A percentile compares a stretch with the other conserved stretches of the same genome.
Conservation (phyloP, 345 rosid genomes). For the Leavenworthia alabamica region DNA sequence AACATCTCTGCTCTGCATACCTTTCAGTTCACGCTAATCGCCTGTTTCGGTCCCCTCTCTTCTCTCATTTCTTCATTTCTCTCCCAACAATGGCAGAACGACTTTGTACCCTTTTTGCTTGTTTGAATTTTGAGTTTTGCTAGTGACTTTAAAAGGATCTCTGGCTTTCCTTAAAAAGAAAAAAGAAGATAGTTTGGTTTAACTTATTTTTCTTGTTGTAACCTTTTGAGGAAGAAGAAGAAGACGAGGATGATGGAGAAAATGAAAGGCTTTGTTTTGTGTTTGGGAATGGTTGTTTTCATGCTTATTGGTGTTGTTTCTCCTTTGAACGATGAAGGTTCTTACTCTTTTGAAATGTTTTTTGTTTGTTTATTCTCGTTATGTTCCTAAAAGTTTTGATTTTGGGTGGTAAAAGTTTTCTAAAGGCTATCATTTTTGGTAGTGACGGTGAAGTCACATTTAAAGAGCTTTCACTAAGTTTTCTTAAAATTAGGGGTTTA, state of each 20-base stretch:
- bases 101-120: not conserved
- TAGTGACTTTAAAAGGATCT: not conserved
- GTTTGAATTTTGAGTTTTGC: not conserved
- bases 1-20: conserved; percentile 41
- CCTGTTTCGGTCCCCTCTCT: conserved; percentile 39
- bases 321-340: conserved; percentile 59
- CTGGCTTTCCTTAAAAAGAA: not conserved
- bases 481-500: not conserved
- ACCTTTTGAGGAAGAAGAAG: not conserved
- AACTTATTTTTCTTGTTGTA: not conserved
- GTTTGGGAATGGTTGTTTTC: conserved; percentile 19
- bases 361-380: not conserved
- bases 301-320: conserved; percentile 38
- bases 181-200: not conserved
- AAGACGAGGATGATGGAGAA: not conserved
- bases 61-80: not conserved
- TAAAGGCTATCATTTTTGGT: not conserved
- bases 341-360: not conserved
- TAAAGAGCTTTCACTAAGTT: not conserved
- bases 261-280: conserved; percentile 1
- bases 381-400: not conserved
- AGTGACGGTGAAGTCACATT: not conserved
- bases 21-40: conserved; percentile 75
- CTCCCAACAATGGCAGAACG: conserved; percentile 13
- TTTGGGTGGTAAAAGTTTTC: not conserved